These are phyloP conservation scores for Colletotrichum sp. DNA, from an alignment of 2,329 filamentous ascomycete species.

Conservation along the genomic window DNA sequence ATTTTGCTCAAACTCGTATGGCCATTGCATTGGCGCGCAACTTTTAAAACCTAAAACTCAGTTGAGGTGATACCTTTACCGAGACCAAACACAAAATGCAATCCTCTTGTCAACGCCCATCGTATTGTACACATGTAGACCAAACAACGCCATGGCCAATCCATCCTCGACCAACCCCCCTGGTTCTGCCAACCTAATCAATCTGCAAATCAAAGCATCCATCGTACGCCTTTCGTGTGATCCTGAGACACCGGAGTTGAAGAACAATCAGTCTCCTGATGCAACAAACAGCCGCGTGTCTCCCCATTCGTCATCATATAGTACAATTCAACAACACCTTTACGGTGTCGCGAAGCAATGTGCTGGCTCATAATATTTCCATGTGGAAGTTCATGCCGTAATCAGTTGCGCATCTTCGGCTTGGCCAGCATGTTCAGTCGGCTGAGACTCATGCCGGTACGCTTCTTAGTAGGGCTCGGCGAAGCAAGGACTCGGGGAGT, in stretches of 20 bases:
- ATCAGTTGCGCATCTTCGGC: conserved; percentile 60
- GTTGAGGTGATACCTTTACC: background rate
- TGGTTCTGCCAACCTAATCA: background rate
- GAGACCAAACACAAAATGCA: background rate
- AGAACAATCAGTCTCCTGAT: background rate
- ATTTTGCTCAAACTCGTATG: background rate
- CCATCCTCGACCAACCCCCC: background rate
- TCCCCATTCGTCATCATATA: conserved; percentile 2
- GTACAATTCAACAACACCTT: conserved; percentile 1
- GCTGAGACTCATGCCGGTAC: conserved; percentile 57
- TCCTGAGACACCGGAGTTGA: background rate
- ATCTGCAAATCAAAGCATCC: conserved; percentile 2
- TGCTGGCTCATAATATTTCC: background rate
- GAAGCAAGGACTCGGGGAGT: conserved; percentile 29
- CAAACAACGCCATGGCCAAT: conserved; percentile 8
- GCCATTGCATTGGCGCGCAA: background rate
- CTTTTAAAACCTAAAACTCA: conserved; percentile 6
- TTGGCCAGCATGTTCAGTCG: conserved; percentile 66
- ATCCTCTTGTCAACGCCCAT: background rate
- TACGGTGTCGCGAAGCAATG: background rate
- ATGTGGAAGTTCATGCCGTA: background rate
- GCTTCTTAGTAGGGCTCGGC: conserved; percentile 58
- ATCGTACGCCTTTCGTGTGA: conserved; percentile 5
- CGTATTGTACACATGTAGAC: conserved; percentile 6
- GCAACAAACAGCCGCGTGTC: background rate